Conservation (phyloP, 2,329 filamentous ascomycete species). For the Botrytis fabae region DNA sequence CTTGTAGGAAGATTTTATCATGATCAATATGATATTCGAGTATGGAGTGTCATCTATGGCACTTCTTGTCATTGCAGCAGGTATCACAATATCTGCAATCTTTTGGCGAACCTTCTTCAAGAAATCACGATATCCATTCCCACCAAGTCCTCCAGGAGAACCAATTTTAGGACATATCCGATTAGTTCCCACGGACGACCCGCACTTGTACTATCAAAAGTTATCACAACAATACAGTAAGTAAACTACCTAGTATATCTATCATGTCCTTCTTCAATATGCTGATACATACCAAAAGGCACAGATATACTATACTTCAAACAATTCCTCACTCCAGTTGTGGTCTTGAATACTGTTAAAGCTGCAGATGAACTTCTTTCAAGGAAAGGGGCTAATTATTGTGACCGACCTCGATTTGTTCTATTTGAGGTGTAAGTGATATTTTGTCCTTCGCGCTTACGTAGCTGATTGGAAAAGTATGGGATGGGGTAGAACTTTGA, state of each 20-base stretch:
- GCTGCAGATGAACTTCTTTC: slow-evolving; percentile 49
- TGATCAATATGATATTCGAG: not conserved
- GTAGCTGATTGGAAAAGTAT: slow-evolving; percentile 18
- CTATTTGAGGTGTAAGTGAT: slow-evolving; percentile 31
- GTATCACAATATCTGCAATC: not conserved
- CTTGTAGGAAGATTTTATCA: too few relatives aligned
- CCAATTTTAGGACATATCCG: slow-evolving; percentile 35
- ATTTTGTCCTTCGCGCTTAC: not conserved
- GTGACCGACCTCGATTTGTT: slow-evolving; percentile 49
- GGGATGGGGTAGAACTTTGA: slow-evolving; percentile 50
- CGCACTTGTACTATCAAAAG: slow-evolving; percentile 33
- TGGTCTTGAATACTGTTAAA: slow-evolving; percentile 48
- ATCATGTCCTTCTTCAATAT: not conserved
- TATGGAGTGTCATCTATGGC: not conserved
- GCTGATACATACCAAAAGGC: slow-evolving; percentile 11
- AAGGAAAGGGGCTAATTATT: slow-evolving; percentile 48
- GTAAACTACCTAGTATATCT: not conserved
- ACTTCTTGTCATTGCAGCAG: not conserved
- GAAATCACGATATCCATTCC: slow-evolving; percentile 27
- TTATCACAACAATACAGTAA: slow-evolving; percentile 34
- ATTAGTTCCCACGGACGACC: slow-evolving; percentile 30
- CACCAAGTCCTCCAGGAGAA: slow-evolving; percentile 35
- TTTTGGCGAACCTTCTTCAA: slow-evolving; percentile 10
- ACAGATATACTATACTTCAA: slow-evolving; percentile 33
- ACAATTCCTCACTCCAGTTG: slow-evolving; percentile 40